Evolutionary conservation across 805 yeast genomes (phyloP).

Genomic region (Lipomyces oligophaga): DNA sequence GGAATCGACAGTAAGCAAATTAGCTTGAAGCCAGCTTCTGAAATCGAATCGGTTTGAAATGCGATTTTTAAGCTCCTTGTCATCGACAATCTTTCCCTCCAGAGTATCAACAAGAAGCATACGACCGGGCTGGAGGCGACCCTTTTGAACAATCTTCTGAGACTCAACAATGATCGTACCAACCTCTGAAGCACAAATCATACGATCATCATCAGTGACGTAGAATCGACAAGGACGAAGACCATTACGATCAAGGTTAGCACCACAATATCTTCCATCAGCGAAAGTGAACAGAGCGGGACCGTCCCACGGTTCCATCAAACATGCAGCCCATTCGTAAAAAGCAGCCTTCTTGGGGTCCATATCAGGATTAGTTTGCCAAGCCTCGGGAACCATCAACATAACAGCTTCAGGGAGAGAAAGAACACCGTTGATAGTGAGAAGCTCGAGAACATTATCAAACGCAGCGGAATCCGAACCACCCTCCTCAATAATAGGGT

Average conservation of each 20-base stretch:
- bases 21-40: slow-evolving; percentile 87
- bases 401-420: slow-evolving; percentile 95
- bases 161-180: slow-evolving; percentile 92
- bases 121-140: slow-evolving; percentile 93
- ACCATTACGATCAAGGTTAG: slow-evolving; percentile 95
- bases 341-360: slow-evolving; percentile 91
- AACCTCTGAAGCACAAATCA: slow-evolving; percentile 97
- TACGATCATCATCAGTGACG: slow-evolving; percentile 88
- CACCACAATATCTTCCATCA: slow-evolving; percentile 97
- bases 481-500: slow-evolving; percentile 96
- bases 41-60: slow-evolving; percentile 85
- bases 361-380: slow-evolving; percentile 83
- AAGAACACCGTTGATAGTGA: slow-evolving; percentile 85
- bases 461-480: slow-evolving; percentile 98
- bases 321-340: slow-evolving; percentile 98
- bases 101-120: slow-evolving; percentile 93
- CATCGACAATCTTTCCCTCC: slow-evolving; percentile 90
- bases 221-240: slow-evolving; percentile 97
- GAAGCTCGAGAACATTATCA: slow-evolving; percentile 88
- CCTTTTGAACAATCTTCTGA: slow-evolving; percentile 77
- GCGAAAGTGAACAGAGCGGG: slow-evolving; percentile 96
- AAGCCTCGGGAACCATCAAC: slow-evolving; percentile 96
- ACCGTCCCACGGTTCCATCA: slow-evolving; percentile 99
- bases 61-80: slow-evolving; percentile 73
- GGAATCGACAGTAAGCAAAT: slow-evolving; percentile 79